Conservation (phyloP, 2,329 filamentous ascomycete species). For the Penicillium expansum region DNA sequence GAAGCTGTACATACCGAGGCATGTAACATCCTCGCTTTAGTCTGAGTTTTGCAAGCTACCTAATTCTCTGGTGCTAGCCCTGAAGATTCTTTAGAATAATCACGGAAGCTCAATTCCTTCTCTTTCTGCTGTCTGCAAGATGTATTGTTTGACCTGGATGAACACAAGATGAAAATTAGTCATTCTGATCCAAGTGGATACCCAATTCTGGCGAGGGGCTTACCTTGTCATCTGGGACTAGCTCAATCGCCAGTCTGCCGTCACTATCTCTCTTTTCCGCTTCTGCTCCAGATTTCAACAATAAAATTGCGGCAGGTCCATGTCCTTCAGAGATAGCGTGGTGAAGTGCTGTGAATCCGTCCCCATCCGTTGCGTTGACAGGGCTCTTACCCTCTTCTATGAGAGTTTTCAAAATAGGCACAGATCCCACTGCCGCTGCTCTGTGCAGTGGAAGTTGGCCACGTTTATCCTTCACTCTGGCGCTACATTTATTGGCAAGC, state of each 20-base stretch:
- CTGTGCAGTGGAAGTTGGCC: conserved; percentile 90
- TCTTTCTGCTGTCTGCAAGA: conserved; percentile 72
- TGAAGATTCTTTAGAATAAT: background rate
- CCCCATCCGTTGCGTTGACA: conserved; percentile 75
- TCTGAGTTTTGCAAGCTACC: background rate
- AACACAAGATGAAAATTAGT: conserved; percentile 5
- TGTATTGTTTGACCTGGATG: conserved; percentile 67
- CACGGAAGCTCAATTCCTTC: conserved; percentile 71
- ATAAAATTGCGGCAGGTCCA: conserved; percentile 75
- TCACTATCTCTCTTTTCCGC: conserved; percentile 71
- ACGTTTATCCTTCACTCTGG: conserved; percentile 76
- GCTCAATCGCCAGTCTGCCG: conserved; percentile 69
- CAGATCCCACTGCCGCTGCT: conserved; percentile 82
- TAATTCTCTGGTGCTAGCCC: conserved; percentile 1
- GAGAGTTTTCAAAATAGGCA: conserved; percentile 80
- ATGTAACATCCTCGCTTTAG: background rate
- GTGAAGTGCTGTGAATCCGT: conserved; percentile 85
- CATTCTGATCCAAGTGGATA: background rate
- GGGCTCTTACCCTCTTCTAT: conserved; percentile 73
- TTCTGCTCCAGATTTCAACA: conserved; percentile 84
- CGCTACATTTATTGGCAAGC: conserved; percentile 71
- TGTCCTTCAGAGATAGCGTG: conserved; percentile 63
- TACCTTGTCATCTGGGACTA: conserved; percentile 84
- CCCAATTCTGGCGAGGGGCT: conserved; percentile 26
- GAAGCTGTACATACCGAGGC: conserved; percentile 7